A percentile compares a stretch with the other conserved stretches of the same genome.
Conservation (phyloP, 805 yeast species). For the Yarrowia phangngaensis region DNA sequence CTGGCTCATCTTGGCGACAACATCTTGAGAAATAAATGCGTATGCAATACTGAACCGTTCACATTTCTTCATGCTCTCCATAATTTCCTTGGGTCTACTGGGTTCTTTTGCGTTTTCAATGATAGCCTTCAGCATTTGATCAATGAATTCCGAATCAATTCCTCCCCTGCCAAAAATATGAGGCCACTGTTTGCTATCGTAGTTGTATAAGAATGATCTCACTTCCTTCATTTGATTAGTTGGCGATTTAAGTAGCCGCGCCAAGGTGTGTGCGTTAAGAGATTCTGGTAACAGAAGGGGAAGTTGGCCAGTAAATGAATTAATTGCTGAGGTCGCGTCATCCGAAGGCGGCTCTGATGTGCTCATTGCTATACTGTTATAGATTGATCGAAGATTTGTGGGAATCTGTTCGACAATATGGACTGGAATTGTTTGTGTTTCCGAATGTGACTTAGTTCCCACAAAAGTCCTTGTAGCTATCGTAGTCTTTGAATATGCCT, state of each 20-base stretch:
- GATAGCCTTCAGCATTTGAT: constrained; percentile 30
- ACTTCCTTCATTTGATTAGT: constrained; percentile 28
- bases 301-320: constrained; percentile 8
- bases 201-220: constrained; percentile 28
- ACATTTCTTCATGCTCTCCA: constrained; percentile 21
- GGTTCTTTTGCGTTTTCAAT: constrained; percentile 1
- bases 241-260: constrained; percentile 31
- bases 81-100: constrained; percentile 3
- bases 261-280: constrained; percentile 28
- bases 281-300: constrained; percentile 26
- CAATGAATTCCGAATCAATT: constrained; percentile 32
- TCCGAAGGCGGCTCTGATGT: not conserved
- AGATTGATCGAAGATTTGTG: not conserved
- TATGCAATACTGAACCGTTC: constrained; percentile 27
- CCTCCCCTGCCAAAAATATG: constrained; percentile 29
- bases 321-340: not conserved
- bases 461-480: no score
- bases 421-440: not conserved
- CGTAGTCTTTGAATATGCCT: no score
- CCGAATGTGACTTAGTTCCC: no score
- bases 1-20: not conserved
- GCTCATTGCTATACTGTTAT: constrained; percentile 5
- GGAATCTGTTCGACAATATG: not conserved
- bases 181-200: constrained; percentile 18
- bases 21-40: constrained; percentile 17